Percentiles rank a stretch among this genome's conserved stretches.
phyloP scores from a whole-genome alignment of 345 rosid genomes.

The Geranium rotundifolium region DNA sequence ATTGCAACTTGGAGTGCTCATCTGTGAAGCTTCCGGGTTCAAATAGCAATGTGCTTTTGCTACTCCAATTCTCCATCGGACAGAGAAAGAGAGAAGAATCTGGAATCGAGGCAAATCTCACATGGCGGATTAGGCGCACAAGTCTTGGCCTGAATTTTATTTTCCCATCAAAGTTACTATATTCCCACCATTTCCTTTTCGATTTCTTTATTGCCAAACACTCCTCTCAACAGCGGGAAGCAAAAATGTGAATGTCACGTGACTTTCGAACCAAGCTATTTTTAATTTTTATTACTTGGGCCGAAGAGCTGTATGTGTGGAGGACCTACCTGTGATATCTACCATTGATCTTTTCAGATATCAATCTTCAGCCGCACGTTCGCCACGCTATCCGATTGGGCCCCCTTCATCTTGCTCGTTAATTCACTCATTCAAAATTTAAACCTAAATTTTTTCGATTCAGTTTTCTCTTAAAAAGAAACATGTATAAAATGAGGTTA shows the following conservation, averaged over 20 bases:
- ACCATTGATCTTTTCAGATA: conserved; percentile 7
- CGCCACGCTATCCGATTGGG: too few species aligned
- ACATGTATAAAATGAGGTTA: too few species aligned
- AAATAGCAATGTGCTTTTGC: conserved; percentile 1
- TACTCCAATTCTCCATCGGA: conserved; percentile 14
- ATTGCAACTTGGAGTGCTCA: background rate
- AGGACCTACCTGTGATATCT: conserved; percentile 1
- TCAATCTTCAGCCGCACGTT: conserved; percentile 7
- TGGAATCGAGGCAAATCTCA: conserved; percentile 38
- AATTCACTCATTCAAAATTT: too few species aligned
- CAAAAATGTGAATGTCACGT: too few species aligned
- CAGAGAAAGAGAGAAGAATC: conserved; percentile 13
- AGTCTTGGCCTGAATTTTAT: conserved; percentile 11
- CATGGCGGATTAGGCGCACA: conserved; percentile 34
- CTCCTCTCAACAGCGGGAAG: background rate
- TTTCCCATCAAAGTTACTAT: too few species aligned
- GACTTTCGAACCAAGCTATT: conserved; percentile 3
- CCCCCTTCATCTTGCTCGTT: too few species aligned
- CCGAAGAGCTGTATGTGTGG: conserved; percentile 7
- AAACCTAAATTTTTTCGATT: too few species aligned
- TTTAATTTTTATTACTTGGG: conserved; percentile 1
- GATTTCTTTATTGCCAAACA: conserved; percentile 8
- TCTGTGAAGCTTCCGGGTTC: conserved; percentile 4
- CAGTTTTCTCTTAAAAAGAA: too few species aligned
- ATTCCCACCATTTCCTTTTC: conserved; percentile 1